Conservation (phyloP, 257 asterid genomes). For the Schizonepeta tenuifolia region DNA sequence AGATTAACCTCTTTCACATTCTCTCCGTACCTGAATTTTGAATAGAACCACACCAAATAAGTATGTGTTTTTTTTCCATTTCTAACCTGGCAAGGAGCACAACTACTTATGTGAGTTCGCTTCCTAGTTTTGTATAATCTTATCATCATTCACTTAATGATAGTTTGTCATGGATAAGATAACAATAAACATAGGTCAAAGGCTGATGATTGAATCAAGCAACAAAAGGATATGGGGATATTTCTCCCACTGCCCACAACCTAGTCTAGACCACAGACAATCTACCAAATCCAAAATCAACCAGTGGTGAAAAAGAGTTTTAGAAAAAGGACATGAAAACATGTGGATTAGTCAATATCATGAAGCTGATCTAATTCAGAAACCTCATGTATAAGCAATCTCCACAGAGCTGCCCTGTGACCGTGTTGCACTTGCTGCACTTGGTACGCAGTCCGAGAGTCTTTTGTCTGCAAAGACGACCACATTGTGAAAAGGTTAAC, state of each 20-base stretch:
- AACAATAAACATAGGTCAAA: slow-evolving; percentile 6
- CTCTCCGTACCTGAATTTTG: slow-evolving; percentile 64
- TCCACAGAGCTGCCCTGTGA: slow-evolving; percentile 72
- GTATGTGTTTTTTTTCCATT: background rate
- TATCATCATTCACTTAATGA: background rate
- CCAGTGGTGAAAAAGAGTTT: too few species aligned
- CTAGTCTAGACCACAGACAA: slow-evolving; percentile 15
- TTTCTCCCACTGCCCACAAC: background rate
- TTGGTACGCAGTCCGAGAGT: slow-evolving; percentile 57
- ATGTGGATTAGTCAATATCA: background rate
- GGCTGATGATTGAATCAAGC: background rate
- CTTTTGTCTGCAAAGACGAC: slow-evolving; percentile 55
- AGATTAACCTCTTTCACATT: slow-evolving; percentile 60
- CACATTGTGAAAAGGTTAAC: background rate
- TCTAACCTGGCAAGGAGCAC: slow-evolving; percentile 11
- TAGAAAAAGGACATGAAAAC: too few species aligned
- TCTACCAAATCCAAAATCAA: background rate
- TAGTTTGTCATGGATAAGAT: background rate
- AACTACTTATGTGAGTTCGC: background rate
- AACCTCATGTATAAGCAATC: slow-evolving; percentile 80
- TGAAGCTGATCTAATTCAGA: slow-evolving; percentile 15
- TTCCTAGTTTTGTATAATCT: background rate
- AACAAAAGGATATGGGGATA: background rate
- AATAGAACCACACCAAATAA: slow-evolving; percentile 15
- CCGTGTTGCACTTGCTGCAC: slow-evolving; percentile 60